Conservation (phyloP, 306 rosid genomes). For the Trifolium fragiferum region DNA sequence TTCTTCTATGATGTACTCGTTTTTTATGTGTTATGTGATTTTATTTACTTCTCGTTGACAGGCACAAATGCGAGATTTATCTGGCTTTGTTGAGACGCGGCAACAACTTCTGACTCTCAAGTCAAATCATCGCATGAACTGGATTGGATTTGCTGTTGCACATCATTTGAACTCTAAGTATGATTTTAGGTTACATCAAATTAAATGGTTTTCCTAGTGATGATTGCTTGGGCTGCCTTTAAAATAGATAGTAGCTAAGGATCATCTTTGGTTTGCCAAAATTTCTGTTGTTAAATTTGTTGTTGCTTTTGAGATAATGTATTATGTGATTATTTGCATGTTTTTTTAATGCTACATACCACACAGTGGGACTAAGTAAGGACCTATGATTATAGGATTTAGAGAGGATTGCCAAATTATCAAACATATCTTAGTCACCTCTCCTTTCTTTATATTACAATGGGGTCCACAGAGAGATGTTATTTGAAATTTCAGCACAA, state of each 20-base stretch:
- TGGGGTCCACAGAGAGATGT: neutral
- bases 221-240: slow-evolving; percentile 20
- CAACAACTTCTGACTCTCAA: slow-evolving; percentile 88
- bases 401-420: slow-evolving; percentile 11
- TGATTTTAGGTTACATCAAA: slow-evolving; percentile 27
- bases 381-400: neutral
- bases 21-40: slow-evolving; percentile 23
- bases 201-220: slow-evolving; percentile 24
- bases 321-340: slow-evolving; percentile 20
- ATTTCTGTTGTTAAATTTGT: slow-evolving; percentile 21
- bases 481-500: neutral
- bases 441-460: neutral
- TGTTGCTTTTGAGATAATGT: slow-evolving; percentile 20
- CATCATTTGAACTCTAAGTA: slow-evolving; percentile 95
- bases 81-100: slow-evolving; percentile 93
- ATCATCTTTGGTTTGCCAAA: slow-evolving; percentile 26
- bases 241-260: neutral
- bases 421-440: neutral
- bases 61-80: slow-evolving; percentile 98
- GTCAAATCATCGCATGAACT: slow-evolving; percentile 98
- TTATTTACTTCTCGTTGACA: slow-evolving; percentile 42
- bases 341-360: neutral
- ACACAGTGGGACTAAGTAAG: neutral
- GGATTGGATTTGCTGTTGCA: slow-evolving; percentile 97
- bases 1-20: slow-evolving; percentile 15